Conservation (phyloP, 2,329 filamentous ascomycete genomes). For the Helicocarpus griseus region DNA sequence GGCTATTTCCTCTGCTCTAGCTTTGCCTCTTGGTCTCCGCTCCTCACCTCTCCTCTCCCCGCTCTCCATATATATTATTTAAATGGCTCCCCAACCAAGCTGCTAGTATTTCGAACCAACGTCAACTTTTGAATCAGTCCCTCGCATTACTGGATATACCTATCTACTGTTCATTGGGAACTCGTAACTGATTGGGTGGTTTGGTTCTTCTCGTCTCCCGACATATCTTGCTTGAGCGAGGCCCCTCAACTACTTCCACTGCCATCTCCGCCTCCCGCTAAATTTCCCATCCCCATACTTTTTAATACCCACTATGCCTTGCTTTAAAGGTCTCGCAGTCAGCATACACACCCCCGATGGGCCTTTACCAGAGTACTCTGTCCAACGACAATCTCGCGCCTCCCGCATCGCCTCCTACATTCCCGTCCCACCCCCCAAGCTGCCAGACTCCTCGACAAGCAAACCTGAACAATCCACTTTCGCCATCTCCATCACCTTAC, state of each 20-base stretch:
- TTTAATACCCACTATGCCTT: conserved; percentile 55
- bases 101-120: neutral
- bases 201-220: too few relatives aligned
- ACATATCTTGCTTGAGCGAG: too few relatives aligned
- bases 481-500: conserved; percentile 92
- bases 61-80: neutral
- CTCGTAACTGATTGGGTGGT: neutral
- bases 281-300: neutral
- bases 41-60: neutral
- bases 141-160: neutral
- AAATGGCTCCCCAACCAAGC: neutral
- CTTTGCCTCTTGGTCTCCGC: too few relatives aligned
- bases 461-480: conserved; percentile 92
- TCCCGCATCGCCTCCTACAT: conserved; percentile 96
- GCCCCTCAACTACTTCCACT: neutral
- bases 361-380: conserved; percentile 83
- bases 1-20: neutral
- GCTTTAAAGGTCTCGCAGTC: conserved; percentile 98
- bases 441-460: conserved; percentile 57
- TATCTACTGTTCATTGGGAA: neutral
- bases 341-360: conserved; percentile 78
- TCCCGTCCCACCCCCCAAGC: conserved; percentile 78
- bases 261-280: neutral
- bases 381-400: conserved; percentile 84
- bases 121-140: neutral